Base-by-base conservation (phyloP, 2,329 filamentous ascomycete species). In the Bisporella sp. region DNA sequence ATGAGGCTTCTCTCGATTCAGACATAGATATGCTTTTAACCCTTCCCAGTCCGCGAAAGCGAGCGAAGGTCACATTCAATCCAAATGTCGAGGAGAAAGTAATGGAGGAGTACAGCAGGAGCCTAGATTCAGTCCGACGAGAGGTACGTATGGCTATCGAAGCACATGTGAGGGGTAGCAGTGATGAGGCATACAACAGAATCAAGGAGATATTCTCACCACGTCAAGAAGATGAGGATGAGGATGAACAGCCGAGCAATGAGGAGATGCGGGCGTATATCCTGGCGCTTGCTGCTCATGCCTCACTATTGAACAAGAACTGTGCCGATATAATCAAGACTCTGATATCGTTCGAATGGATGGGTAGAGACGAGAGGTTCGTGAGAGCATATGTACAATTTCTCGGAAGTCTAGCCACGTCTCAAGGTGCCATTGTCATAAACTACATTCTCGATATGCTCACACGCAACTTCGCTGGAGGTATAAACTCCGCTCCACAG, bases 361-460 rank as follows among this genome's bases (percentile, higher is more conserved):
- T 84, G 35, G 82, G 79, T 7, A 76, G 81, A 50, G 81, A 85
- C 54, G 77, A 81, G 31, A 71, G 74, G 35, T 89, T 89, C 62
- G 74, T 82, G 50, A 79, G 79, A 59, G 78, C 81, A 47, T 90
- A 87, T 63, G 75, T 78, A 49, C 76, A 82, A 60, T 85, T 89
- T 58, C 69, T 89, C 29, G 79, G 80, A 13, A 81, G 83, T 37
- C 72, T 99, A 43, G 82, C 90, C 47, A 95, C 88, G 53, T 86
- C 90, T 0, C 89, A 96, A 62, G 85, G 87, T 42, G 83, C 81
- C 11, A 95, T 89, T 68, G 78, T 95, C 33, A 37, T 37, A 37
- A 77, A 76, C 28, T 75, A 81, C 21, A 83, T 95, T 39, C 76
- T 96, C 51, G 77, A 81, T 51, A 92, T 89, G 81, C 77, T 97